These are phyloP conservation scores for Puccinia polysora DNA, from an alignment of 1,284 basidiomycete genomes.

Conservation along the genomic window DNA sequence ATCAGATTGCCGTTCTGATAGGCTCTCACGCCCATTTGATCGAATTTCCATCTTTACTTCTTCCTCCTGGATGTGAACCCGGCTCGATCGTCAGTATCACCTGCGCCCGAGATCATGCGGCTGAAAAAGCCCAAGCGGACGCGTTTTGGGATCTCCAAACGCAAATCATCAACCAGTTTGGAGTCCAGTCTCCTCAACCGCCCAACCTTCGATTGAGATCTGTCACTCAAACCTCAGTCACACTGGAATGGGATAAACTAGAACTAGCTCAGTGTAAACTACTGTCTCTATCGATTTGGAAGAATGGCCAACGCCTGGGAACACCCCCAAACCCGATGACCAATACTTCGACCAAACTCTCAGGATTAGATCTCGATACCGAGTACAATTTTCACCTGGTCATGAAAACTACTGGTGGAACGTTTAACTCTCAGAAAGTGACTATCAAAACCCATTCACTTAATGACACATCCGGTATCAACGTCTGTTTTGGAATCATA, in stretches of 20 bases:
- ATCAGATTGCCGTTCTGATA: slow-evolving; percentile 61
- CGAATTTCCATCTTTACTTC: slow-evolving; percentile 86
- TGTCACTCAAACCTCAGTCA: slow-evolving; percentile 84
- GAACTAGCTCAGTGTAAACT: slow-evolving; percentile 76
- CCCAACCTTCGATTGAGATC: slow-evolving; percentile 72
- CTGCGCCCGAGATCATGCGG: slow-evolving; percentile 73
- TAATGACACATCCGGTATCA: slow-evolving; percentile 84
- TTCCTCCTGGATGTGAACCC: slow-evolving; percentile 80
- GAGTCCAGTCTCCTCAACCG: slow-evolving; percentile 63
- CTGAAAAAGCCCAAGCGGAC: slow-evolving; percentile 71
- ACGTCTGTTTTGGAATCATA: slow-evolving; percentile 83
- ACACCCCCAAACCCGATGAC: slow-evolving; percentile 71
- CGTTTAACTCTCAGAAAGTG: slow-evolving; percentile 74
- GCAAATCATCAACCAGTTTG: slow-evolving; percentile 71
- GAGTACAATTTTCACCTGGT: slow-evolving; percentile 89
- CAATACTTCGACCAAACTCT: slow-evolving; percentile 83
- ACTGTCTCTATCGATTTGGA: slow-evolving; percentile 80
- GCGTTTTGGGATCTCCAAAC: slow-evolving; percentile 78
- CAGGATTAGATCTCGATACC: slow-evolving; percentile 67
- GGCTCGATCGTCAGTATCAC: slow-evolving; percentile 96
- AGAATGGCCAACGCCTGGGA: slow-evolving; percentile 79
- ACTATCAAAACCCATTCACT: slow-evolving; percentile 83
- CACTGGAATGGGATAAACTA: slow-evolving; percentile 83
- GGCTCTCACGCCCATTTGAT: slow-evolving; percentile 88
- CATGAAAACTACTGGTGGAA: slow-evolving; percentile 78